Base-by-base conservation (phyloP, 805 yeast genomes). In the Peterozyma toletana region DNA sequence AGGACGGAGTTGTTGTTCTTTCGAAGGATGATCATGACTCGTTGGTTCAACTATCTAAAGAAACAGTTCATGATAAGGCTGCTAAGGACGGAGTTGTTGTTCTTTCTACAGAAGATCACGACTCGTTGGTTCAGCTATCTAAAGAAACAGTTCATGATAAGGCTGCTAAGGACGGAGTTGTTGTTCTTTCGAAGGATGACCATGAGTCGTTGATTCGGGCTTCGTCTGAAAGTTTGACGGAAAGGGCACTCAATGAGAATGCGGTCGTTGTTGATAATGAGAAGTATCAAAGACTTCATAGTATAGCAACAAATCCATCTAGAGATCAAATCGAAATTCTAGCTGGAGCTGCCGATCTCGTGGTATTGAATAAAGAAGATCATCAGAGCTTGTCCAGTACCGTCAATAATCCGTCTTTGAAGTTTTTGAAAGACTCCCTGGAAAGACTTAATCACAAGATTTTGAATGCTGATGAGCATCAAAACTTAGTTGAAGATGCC, bases 91-190 rank as follows among this genome's bases (percentile, higher is more conserved):
- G 56, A 30, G 14, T 35, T 17, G 39, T 38, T 18, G 36, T 43
- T 21, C 29, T 39, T 13, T 6, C 35, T 4, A 11, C 13, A 6
- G 35, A 21, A 9, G 39, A 38, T 7, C 39, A 42, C 27, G 38
- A 39, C 37, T 9, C 56, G 51, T 37, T 42, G 13, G 27, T 34
- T 42, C 57, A 1, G 11, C 43, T 10, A 51, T 31, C 34, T 4
- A 14, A 31, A 5, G 54, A 51, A 18, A 30, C 40, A 3, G 36
- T 59, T 38, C n/a, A 16, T 11, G 48, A 42, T 2, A 44, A 54
- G 13, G 66, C 68, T 5, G 41, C 54, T 6, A 38, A 53, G 13
- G 67, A 59, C 5, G 53, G 56, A 30, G 14, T 58, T 5, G 38
- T 38, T 16, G 38, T 42, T 27, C 21, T 38, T 14, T 7, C 37